These are phyloP conservation scores for Euphorbia tirucalli DNA, from an alignment of 345 rosid species.

Conservation along the genomic window DNA sequence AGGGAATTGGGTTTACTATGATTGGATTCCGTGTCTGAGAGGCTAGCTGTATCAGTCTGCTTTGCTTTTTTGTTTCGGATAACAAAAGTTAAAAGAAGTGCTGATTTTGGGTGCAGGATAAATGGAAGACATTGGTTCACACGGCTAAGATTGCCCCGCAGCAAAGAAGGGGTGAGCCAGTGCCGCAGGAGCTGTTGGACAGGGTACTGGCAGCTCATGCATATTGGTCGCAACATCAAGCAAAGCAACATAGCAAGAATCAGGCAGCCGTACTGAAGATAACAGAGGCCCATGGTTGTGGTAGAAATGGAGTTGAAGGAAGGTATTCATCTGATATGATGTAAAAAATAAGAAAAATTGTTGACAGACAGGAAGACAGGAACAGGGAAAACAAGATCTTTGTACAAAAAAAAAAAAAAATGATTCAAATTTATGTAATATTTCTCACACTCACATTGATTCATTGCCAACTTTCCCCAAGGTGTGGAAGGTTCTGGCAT, in stretches of 20 bases:
- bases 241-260: constrained; percentile 63
- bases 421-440: constrained; percentile 37
- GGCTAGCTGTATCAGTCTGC: too few species aligned
- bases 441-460: constrained; percentile 38
- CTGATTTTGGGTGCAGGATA: constrained; percentile 55
- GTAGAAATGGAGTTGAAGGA: constrained; percentile 28
- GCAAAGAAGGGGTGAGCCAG: constrained; percentile 94
- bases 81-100: too few species aligned
- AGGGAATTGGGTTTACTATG: too few species aligned
- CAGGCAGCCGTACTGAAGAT: constrained; percentile 31
- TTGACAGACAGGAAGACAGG: constrained; percentile 29
- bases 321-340: constrained; percentile 24
- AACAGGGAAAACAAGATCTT: constrained; percentile 17
- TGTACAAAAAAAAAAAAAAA: constrained; percentile 46
- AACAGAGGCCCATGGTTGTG: constrained; percentile 14
- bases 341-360: too few species aligned
- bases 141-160: constrained; percentile 86
- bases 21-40: too few species aligned
- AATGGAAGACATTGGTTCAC: constrained; percentile 98
- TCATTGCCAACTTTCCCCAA: constrained; percentile 30
- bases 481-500: constrained; percentile 22
- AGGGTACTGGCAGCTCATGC: constrained; percentile 82
- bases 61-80: too few species aligned
- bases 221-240: constrained; percentile 80
- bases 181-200: constrained; percentile 88